Percentiles rank a stretch among this genome's conserved stretches.
phyloP scores from a whole-genome alignment of 441 rosid genomes.

The Pelargonium citronellum region DNA sequence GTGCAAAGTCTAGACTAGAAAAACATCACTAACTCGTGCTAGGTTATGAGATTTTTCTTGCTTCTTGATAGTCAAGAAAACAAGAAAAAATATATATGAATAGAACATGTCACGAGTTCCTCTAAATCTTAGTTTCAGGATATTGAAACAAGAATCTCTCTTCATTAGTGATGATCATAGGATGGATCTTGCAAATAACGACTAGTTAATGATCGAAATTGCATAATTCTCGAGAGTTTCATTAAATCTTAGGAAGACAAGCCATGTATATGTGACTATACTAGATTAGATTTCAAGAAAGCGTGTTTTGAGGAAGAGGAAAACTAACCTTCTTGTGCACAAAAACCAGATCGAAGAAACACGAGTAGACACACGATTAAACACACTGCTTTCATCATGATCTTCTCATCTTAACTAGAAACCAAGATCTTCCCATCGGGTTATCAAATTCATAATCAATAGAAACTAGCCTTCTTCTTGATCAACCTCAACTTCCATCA shows the following conservation, averaged over 20 bases:
- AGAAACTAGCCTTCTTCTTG: slow-evolving; percentile 3
- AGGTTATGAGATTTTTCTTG: too few relatives aligned
- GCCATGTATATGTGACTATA: too few relatives aligned
- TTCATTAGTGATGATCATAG: background rate
- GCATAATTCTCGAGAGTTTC: too few relatives aligned
- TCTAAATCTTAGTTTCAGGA: slow-evolving; percentile 11
- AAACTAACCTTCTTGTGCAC: slow-evolving; percentile 46
- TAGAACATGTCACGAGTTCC: background rate
- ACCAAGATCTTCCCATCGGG: slow-evolving; percentile 31
- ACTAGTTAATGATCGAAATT: too few relatives aligned
- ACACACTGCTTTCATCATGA: slow-evolving; percentile 36
- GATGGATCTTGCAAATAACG: too few relatives aligned
- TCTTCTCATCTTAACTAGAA: slow-evolving; percentile 42
- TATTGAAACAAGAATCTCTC: slow-evolving; percentile 20
- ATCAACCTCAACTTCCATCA: slow-evolving; percentile 11
- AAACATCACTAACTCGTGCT: background rate
- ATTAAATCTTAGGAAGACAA: too few relatives aligned
- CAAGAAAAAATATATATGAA: background rate
- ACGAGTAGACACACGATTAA: slow-evolving; percentile 30
- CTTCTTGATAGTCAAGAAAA: too few relatives aligned
- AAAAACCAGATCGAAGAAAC: slow-evolving; percentile 28
- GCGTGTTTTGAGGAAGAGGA: background rate
- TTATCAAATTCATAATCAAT: slow-evolving; percentile 31
- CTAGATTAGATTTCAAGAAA: background rate
- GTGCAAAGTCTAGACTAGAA: background rate